Base-by-base conservation (phyloP, 345 rosid genomes). In the Brassica incana region DNA sequence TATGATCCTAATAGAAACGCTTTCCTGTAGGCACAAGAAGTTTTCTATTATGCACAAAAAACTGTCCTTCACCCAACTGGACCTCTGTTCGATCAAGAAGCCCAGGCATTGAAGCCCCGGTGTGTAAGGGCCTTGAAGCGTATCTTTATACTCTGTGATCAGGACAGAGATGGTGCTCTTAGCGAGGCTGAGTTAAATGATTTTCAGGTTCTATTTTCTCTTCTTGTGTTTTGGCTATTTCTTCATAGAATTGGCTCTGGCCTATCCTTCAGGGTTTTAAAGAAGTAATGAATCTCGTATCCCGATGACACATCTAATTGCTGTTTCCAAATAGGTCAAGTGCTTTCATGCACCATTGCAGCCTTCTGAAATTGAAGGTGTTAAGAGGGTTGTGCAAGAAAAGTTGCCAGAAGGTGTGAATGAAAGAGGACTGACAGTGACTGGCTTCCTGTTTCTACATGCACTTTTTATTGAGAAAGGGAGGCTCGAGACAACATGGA, bases 401-500 rank as follows among this genome's bases (percentile, higher is more conserved):
- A 96, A 92, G 84, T 78, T 93, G 84, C 85, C 84, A 63, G 91
- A 91, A 89, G 99, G 99, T 66, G 98, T 96, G 77, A 90, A 88
- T 83, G 97, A 93, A 65, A 87, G 87, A 65, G 99, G 99, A 52
- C 91, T 95, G 60, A 93, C 99, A 9, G 85, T 95, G 83, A 90
- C 95, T 1, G 99, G 99, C 40, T 96, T 96, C 84, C 92, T 96
- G 50, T 96, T 93, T 84, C 91, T 96, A 75, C 99, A 96, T 82
- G 99, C 98, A 69, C 78, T 96, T 63, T 96, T 96, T 83, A 93
- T 96, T 59, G 99, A 93, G 79, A 96, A 92, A 84, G 98, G 99
- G 74, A 97, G 99, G 68, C 91, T 96, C 6, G 99, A 96, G 94
- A 90, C 98, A 59, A 93, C 99, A 8, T 96, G 99, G 98, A 91